These are phyloP conservation scores for Collybiopsis confluens DNA, from an alignment of 768 basidiomycete genomes.

Conservation along the genomic window DNA sequence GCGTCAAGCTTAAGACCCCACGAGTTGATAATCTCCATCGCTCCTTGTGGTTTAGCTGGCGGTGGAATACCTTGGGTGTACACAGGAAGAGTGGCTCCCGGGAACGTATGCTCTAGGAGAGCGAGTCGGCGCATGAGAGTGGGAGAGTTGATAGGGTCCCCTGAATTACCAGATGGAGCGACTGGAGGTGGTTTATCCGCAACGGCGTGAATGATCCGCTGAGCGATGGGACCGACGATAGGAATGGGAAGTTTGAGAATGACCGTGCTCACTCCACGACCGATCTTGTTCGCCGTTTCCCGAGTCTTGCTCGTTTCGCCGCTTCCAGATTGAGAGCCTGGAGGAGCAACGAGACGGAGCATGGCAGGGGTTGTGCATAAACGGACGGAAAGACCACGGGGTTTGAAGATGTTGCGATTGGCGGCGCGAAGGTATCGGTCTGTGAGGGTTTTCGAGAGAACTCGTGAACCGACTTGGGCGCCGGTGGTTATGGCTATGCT, in stretches of 20 bases:
- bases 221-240: constrained; percentile 6
- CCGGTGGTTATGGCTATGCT: constrained; percentile 12
- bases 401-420: constrained; percentile 19
- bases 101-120: constrained; percentile 9
- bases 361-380: constrained; percentile 20
- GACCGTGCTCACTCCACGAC: constrained; percentile 14
- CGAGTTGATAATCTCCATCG: constrained; percentile 18
- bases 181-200: constrained; percentile 14
- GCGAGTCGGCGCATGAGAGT: constrained; percentile 15
- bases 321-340: neutral
- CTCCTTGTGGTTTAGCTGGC: constrained; percentile 17
- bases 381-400: constrained; percentile 20
- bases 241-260: constrained; percentile 14
- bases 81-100: constrained; percentile 16
- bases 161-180: constrained; percentile 1
- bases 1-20: constrained; percentile 18
- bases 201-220: constrained; percentile 15
- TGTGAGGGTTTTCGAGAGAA: constrained; percentile 21
- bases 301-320: constrained; percentile 4
- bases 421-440: constrained; percentile 21
- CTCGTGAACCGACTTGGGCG: constrained; percentile 16
- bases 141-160: neutral
- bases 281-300: constrained; percentile 12
- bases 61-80: constrained; percentile 15
- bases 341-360: constrained; percentile 14